Evolutionary conservation across 495 filamentous ascomycete species (phyloP).

Genomic region (Niebla homalea): DNA sequence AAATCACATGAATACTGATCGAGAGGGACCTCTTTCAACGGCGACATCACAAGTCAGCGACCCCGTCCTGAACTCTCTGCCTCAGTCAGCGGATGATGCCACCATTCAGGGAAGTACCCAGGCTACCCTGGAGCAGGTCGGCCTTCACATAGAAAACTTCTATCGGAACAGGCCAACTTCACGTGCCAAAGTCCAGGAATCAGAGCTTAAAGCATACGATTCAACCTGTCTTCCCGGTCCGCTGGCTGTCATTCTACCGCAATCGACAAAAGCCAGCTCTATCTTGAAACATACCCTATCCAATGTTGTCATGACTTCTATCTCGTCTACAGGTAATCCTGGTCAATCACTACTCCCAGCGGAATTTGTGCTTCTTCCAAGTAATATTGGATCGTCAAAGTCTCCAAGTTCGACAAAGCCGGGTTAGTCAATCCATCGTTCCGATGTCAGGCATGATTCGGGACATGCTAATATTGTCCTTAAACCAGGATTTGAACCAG

Average conservation of each 20-base stretch:
- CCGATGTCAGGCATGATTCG: background rate
- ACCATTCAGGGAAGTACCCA: constrained; percentile 10
- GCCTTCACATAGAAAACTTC: constrained; percentile 20
- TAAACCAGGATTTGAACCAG: background rate
- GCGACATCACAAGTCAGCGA: background rate
- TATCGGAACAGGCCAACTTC: constrained; percentile 10
- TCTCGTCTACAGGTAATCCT: background rate
- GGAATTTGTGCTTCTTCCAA: constrained; percentile 6
- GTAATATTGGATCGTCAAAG: background rate
- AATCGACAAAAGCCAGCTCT: background rate
- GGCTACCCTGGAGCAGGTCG: constrained; percentile 15
- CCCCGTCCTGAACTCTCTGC: constrained; percentile 1
- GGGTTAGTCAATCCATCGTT: background rate
- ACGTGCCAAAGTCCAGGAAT: background rate
- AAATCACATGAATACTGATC: background rate
- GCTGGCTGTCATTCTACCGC: background rate
- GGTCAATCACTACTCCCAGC: constrained; percentile 8
- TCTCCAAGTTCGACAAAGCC: background rate
- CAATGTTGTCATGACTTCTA: background rate
- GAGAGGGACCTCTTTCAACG: no score
- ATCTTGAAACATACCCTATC: constrained; percentile 10
- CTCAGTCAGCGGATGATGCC: constrained; percentile 16
- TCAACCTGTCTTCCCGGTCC: constrained; percentile 1
- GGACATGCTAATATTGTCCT: background rate
- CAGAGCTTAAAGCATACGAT: constrained; percentile 4